Conservation (phyloP, 2,329 filamentous ascomycete species). For the Cytospora paraplurivora region DNA sequence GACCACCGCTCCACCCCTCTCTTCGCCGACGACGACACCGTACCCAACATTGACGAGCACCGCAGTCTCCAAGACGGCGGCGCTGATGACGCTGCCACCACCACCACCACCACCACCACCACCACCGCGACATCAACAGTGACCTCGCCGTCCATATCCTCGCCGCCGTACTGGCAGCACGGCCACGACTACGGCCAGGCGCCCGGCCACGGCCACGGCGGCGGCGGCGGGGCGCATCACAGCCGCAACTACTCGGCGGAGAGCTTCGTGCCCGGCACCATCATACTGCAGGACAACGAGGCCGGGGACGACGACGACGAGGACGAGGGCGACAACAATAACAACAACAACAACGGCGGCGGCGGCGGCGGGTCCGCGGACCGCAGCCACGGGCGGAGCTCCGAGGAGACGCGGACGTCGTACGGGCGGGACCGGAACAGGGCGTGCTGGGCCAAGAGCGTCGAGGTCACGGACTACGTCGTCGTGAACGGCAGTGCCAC, state of each 20-base stretch:
- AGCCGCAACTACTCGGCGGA: constrained; percentile 48
- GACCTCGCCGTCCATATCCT: constrained; percentile 37
- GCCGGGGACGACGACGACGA: constrained; percentile 48
- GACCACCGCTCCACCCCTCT: constrained; percentile 7
- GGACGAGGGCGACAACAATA: constrained; percentile 27
- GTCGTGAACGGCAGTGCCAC: constrained; percentile 59
- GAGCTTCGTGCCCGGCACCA: constrained; percentile 56
- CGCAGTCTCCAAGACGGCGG: background rate
- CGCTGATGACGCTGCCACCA: background rate
- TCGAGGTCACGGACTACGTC: constrained; percentile 59
- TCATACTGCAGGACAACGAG: constrained; percentile 65
- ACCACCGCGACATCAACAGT: constrained; percentile 12
- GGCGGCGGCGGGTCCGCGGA: too few species aligned
- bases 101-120: constrained; percentile 16
- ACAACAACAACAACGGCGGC: constrained; percentile 20
- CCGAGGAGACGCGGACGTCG: constrained; percentile 26
- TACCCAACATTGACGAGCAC: constrained; percentile 13
- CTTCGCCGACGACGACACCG: constrained; percentile 14
- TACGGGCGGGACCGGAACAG: constrained; percentile 48
- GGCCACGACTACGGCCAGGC: constrained; percentile 16
- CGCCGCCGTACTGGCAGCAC: constrained; percentile 50
- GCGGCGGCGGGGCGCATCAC: constrained; percentile 34
- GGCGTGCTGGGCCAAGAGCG: constrained; percentile 67
- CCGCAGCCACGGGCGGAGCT: constrained; percentile 9
- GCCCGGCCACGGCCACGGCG: constrained; percentile 35